Conservation (phyloP, 805 yeast species). For the Lipomyces chichibuensis region DNA sequence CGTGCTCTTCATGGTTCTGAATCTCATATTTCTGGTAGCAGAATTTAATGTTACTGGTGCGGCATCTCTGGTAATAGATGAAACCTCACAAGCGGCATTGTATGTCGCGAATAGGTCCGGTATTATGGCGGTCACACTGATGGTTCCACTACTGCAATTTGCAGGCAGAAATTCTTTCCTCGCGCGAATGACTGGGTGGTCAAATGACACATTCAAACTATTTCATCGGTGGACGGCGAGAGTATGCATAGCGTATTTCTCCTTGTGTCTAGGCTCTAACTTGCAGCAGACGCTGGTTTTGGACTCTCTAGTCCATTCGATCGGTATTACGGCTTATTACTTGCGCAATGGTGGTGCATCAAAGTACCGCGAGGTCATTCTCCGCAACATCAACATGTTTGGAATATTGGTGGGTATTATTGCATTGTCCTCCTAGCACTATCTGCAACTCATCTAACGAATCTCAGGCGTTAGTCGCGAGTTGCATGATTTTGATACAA, state of each 20-base stretch:
- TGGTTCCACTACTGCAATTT: constrained; percentile 63
- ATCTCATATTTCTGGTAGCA: constrained; percentile 40
- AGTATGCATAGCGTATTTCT: constrained; percentile 42
- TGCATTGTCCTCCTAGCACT: not conserved
- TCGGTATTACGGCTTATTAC: constrained; percentile 53
- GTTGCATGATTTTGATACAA: constrained; percentile 53
- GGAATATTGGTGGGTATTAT: constrained; percentile 45
- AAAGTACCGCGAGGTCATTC: not conserved
- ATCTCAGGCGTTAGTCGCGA: constrained; percentile 43
- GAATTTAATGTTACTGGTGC: constrained; percentile 21
- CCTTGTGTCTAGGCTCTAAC: not conserved
- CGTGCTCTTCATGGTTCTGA: constrained; percentile 43
- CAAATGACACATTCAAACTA: constrained; percentile 60
- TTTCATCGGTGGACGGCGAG: constrained; percentile 70
- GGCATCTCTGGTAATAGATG: constrained; percentile 6
- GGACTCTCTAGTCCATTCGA: constrained; percentile 59
- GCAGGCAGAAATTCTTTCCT: constrained; percentile 78
- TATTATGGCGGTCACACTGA: constrained; percentile 31
- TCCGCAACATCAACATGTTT: constrained; percentile 24
- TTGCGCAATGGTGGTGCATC: not conserved
- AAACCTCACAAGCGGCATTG: not conserved
- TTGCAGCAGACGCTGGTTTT: constrained; percentile 33
- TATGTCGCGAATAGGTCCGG: constrained; percentile 38
- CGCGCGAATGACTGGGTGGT: constrained; percentile 62
- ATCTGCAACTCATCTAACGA: constrained; percentile 34